Conservation (phyloP, 306 rosid genomes). For the Cucumis melo region DNA sequence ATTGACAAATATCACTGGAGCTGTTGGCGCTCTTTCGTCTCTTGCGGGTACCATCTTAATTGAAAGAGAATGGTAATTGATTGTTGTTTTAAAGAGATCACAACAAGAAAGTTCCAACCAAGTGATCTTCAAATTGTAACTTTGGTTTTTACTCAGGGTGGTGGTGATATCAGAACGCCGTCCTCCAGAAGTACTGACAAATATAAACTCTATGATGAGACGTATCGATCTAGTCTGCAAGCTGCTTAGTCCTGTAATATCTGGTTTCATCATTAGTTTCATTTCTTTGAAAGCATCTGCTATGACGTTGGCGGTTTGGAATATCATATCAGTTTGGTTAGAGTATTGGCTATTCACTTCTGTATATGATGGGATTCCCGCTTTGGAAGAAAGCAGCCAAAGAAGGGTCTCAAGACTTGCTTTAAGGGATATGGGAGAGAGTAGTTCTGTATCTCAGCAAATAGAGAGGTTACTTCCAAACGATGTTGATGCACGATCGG, state of each 20-base stretch:
- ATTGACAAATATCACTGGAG: constrained; percentile 60
- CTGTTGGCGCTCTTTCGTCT: constrained; percentile 64
- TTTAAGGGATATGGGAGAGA: constrained; percentile 13
- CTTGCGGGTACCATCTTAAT: constrained; percentile 81
- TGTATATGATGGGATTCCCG: constrained; percentile 66
- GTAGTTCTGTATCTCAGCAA: constrained; percentile 14
- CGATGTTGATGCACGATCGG: not conserved
- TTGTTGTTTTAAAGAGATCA: not conserved
- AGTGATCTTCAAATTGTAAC: not conserved
- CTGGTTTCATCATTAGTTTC: constrained; percentile 79
- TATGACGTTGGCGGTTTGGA: constrained; percentile 65
- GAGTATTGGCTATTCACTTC: constrained; percentile 82
- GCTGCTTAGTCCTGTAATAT: constrained; percentile 69
- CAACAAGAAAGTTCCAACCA: not conserved
- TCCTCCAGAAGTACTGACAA: constrained; percentile 47
- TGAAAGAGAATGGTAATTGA: constrained; percentile 88
- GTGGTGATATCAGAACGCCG: constrained; percentile 71
- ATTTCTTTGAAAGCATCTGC: constrained; percentile 77
- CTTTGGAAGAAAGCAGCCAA: constrained; percentile 39
- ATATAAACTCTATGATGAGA: constrained; percentile 53
- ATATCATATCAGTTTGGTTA: constrained; percentile 46
- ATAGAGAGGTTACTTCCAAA: constrained; percentile 19
- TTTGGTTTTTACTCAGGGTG: constrained; percentile 35
- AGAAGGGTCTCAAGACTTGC: constrained; percentile 33
- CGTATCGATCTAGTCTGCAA: constrained; percentile 80